Evolutionary conservation across 441 rosid species (phyloP).

Genomic region (Metrosideros polymorpha): DNA sequence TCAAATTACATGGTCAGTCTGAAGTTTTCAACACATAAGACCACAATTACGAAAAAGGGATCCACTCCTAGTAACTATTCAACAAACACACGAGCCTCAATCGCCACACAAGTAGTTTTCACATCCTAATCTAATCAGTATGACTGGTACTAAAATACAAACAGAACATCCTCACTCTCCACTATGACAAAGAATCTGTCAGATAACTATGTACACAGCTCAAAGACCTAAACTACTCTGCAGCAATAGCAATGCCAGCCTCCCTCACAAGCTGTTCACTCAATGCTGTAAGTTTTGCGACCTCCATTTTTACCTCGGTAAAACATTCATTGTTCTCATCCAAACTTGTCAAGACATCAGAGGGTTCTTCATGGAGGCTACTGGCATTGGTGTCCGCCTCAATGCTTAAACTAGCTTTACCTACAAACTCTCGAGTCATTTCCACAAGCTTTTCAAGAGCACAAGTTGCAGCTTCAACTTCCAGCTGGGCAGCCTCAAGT

Average conservation of each 20-base stretch:
- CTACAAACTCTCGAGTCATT: slow-evolving; percentile 52
- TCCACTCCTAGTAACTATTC: neutral
- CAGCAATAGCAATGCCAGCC: slow-evolving; percentile 37
- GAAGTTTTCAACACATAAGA: neutral
- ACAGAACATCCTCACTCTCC: neutral
- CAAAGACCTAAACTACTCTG: neutral
- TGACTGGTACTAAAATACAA: neutral
- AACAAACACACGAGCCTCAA: neutral
- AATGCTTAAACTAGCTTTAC: slow-evolving; percentile 32
- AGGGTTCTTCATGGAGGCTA: slow-evolving; percentile 2
- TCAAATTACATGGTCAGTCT: neutral
- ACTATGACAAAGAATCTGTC: neutral
- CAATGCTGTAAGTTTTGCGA: slow-evolving; percentile 44
- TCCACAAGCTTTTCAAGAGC: slow-evolving; percentile 62
- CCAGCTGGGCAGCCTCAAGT: slow-evolving; percentile 68
- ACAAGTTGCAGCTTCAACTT: slow-evolving; percentile 69
- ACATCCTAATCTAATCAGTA: neutral
- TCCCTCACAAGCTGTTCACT: slow-evolving; percentile 56
- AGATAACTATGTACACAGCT: neutral
- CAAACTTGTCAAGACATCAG: slow-evolving; percentile 5
- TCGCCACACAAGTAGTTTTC: neutral
- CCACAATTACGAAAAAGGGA: neutral
- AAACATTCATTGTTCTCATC: slow-evolving; percentile 27
- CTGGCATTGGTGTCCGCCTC: slow-evolving; percentile 17
- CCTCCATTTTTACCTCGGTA: slow-evolving; percentile 42